These are phyloP conservation scores for Coleophoma cylindrospora DNA, from an alignment of 2,329 filamentous ascomycete species.

Conservation along the genomic window DNA sequence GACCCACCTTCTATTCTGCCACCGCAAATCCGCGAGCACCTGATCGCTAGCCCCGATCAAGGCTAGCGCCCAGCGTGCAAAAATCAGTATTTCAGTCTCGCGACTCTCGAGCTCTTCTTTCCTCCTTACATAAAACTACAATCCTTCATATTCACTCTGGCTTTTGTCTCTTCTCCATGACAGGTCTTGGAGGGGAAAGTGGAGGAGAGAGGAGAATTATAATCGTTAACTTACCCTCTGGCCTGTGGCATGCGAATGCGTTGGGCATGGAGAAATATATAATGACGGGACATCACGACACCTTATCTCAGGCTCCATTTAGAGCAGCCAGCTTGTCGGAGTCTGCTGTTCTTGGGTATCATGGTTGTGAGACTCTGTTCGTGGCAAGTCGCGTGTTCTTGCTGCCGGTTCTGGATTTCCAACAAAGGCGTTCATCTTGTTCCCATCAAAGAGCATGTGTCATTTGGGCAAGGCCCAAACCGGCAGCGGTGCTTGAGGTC, in stretches of 20 bases:
- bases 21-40: no score
- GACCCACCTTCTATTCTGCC: neutral
- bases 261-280: constrained; percentile 25
- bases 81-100: constrained; percentile 3
- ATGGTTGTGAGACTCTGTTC: no score
- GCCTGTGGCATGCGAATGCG: constrained; percentile 34
- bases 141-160: constrained; percentile 65
- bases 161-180: constrained; percentile 48
- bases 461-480: no score
- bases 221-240: constrained; percentile 54
- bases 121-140: constrained; percentile 38
- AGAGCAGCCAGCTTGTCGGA: no score
- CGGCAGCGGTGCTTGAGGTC: no score
- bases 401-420: no score
- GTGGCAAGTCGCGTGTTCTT: no score
- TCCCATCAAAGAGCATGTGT: no score
- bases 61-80: constrained; percentile 3
- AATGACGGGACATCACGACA: constrained; percentile 18
- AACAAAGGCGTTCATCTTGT: no score
- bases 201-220: constrained; percentile 52
- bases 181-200: constrained; percentile 63
- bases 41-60: neutral
- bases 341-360: neutral
- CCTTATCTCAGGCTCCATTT: neutral
- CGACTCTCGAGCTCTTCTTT: constrained; percentile 21